Percentiles rank a stretch among this genome's conserved stretches.
Conservation (phyloP, 1,284 basidiomycete species). For the Cutaneotrichosporon sp. region DNA sequence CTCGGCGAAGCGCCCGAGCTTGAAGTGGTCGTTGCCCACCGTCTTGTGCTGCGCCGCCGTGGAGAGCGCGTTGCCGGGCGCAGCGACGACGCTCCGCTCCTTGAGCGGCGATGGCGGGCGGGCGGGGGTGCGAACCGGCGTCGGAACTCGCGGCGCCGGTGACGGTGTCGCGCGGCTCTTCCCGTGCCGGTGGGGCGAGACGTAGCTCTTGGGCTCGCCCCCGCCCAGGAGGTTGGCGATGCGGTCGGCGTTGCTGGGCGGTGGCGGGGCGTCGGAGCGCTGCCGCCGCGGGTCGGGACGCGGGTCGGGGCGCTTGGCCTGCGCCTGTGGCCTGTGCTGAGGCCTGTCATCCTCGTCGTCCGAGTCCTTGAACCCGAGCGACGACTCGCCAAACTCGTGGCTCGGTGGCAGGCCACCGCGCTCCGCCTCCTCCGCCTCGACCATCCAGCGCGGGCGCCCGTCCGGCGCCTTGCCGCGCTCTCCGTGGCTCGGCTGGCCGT, state of each 20-base stretch:
- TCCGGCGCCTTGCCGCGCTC: constrained; percentile 31
- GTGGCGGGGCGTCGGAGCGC: constrained; percentile 39
- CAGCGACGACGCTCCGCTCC: constrained; percentile 39
- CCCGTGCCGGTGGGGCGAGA: constrained; percentile 52
- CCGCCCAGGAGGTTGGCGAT: constrained; percentile 40
- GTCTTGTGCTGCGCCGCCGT: constrained; percentile 50
- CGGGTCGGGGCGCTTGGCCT: background rate
- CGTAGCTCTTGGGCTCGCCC: constrained; percentile 34
- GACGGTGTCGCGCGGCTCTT: constrained; percentile 52
- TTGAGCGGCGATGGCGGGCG: constrained; percentile 26
- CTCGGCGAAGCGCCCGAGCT: constrained; percentile 84
- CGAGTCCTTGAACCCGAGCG: constrained; percentile 18
- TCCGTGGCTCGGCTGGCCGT: too few species aligned
- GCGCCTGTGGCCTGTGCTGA: too few species aligned
- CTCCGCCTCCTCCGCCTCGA: constrained; percentile 56
- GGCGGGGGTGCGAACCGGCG: too few species aligned
- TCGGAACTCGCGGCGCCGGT: constrained; percentile 35
- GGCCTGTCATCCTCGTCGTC: constrained; percentile 11
- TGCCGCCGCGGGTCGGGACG: constrained; percentile 3
- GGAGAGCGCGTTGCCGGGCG: constrained; percentile 38
- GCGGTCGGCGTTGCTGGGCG: constrained; percentile 10
- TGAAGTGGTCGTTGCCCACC: constrained; percentile 78
- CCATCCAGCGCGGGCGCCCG: constrained; percentile 84
- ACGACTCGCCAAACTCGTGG: constrained; percentile 8
- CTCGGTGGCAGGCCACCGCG: constrained; percentile 2